Base-by-base conservation (phyloP, 2,329 filamentous ascomycete genomes). In the Endothia cerciana region DNA sequence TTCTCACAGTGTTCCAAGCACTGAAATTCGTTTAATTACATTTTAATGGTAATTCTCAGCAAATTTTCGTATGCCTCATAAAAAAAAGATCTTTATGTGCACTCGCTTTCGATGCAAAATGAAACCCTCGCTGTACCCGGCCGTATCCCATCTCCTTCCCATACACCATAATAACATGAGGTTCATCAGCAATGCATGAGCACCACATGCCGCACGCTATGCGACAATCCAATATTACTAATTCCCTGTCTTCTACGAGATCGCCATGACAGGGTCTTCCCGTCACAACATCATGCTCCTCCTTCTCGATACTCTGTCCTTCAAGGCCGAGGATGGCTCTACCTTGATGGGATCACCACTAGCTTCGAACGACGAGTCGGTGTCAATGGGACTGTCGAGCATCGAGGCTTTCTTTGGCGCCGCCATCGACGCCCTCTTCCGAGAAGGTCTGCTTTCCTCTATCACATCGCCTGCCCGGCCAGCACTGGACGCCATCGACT, bases 271-370 rank as follows among this genome's bases (percentile, higher is more conserved):
- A 63, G 62, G 19, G 43, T 83, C 78, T 87, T 75, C 22, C 41
- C 28, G 60, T 66, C 53, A 68, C 57, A 87, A 74, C 84, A 88
- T 86, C 83, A 87, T 87, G 73, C 84, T 87, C 71, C 84, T 79
- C 69, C 85, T 78, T 72, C 85, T 78, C 65, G 80, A 79, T 72
- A 78, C 64, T 72, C 74, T 73, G 61, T 78, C 77, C 43, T 71
- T 71, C 15, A 53, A 17, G 38, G 40, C 13, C 17, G 43, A 63
- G 33, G 63, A 49, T n/a, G 57, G 19, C 33, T 73, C 72, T 11
- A 67, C 69, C 28, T 73, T 74, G 10, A 61, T 72, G 1, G 74
- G 72, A 2, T 70, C 73, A 8, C 69, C 62, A 64, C 71, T 73
- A 58, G 65, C 68, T 38, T 71, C 70, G 43, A 69, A 73, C 0